Evolutionary conservation across 129 eudicot genomes (phyloP).

Genomic region (Deinandra increscens): DNA sequence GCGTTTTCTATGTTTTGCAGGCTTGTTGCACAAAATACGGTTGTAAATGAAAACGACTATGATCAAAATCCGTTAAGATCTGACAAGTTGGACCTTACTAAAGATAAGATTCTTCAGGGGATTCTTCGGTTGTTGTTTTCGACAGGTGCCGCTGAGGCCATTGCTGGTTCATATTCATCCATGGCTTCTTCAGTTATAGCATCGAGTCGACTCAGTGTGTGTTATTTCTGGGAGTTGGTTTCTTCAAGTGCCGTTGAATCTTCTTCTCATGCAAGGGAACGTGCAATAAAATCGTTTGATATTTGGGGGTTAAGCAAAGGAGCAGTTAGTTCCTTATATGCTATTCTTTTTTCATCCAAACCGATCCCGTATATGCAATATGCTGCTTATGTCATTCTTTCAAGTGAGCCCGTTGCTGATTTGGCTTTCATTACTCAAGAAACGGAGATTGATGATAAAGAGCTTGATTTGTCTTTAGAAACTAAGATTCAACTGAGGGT

Average conservation of each 20-base stretch:
- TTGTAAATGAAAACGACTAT: constrained; percentile 34
- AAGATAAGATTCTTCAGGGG: constrained; percentile 68
- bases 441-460: constrained; percentile 30
- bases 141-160: constrained; percentile 80
- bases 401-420: constrained; percentile 60
- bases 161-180: constrained; percentile 48
- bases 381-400: constrained; percentile 83
- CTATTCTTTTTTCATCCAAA: constrained; percentile 75
- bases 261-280: constrained; percentile 63
- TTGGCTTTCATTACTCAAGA: constrained; percentile 50
- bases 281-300: constrained; percentile 75
- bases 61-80: constrained; percentile 38
- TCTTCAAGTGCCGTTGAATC: constrained; percentile 63
- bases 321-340: constrained; percentile 77
- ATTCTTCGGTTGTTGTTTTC: constrained; percentile 84
- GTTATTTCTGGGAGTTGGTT: constrained; percentile 79
- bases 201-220: constrained; percentile 45
- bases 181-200: constrained; percentile 65
- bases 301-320: constrained; percentile 94
- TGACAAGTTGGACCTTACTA: constrained; percentile 58
- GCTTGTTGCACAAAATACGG: constrained; percentile 28
- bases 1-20: constrained; percentile 50
- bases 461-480: constrained; percentile 42
- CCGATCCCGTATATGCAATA: constrained; percentile 63
- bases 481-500: constrained; percentile 53